Evolutionary conservation across 768 basidiomycete species (phyloP).

Genomic region (Lactifluus hygrophoroides): DNA sequence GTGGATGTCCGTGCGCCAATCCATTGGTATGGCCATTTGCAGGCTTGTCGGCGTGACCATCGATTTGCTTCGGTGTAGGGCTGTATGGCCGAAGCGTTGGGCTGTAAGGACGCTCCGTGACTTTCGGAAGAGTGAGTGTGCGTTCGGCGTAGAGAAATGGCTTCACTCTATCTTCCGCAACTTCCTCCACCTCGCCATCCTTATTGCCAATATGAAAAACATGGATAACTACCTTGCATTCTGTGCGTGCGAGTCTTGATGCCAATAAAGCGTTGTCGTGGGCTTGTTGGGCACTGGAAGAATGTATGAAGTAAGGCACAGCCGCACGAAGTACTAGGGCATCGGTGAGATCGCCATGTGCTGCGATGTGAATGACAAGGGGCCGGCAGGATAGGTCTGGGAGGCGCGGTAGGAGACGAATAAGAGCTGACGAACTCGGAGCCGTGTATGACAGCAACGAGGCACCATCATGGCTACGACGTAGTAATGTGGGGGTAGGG

Average conservation of each 20-base stretch:
- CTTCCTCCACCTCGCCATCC: constrained; percentile 37
- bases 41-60: constrained; percentile 29
- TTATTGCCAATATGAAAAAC: constrained; percentile 51
- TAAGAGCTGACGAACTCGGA: constrained; percentile 40
- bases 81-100: background rate
- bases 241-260: constrained; percentile 62
- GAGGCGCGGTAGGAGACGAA: constrained; percentile 60
- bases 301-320: constrained; percentile 76
- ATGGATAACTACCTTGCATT: constrained; percentile 77
- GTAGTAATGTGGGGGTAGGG: constrained; percentile 47
- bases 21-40: constrained; percentile 31
- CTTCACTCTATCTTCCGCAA: constrained; percentile 50
- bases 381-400: constrained; percentile 55
- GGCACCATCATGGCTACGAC: constrained; percentile 27
- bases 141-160: constrained; percentile 49
- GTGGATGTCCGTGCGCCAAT: constrained; percentile 27
- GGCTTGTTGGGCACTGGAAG: constrained; percentile 67
- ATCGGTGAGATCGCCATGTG: constrained; percentile 59
- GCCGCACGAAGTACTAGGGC: constrained; percentile 69
- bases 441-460: constrained; percentile 54
- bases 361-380: constrained; percentile 64
- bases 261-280: constrained; percentile 88
- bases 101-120: background rate
- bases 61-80: constrained; percentile 18
- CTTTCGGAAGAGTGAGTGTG: constrained; percentile 20